A percentile compares a stretch with the other conserved stretches of the same genome.
phyloP scores from a whole-genome alignment of 768 basidiomycete species.

The Suillus placidus region DNA sequence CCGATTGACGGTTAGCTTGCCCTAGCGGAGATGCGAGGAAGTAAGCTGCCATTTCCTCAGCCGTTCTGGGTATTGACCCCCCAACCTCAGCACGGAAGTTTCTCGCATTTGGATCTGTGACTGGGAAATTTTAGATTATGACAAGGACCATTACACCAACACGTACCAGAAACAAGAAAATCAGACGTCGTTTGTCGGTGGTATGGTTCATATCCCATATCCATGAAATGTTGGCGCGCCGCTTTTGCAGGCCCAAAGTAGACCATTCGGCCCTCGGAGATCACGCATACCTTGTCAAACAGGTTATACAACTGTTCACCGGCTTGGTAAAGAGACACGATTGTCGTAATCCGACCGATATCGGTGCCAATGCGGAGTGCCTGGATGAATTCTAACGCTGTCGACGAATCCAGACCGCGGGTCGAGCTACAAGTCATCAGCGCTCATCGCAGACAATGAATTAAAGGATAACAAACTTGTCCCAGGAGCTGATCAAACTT shows the following conservation, averaged over 20 bases:
- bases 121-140: constrained; percentile 24
- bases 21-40: constrained; percentile 46
- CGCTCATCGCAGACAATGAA: neutral
- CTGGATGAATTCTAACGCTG: constrained; percentile 84
- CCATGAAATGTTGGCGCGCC: constrained; percentile 79
- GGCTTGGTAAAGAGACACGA: constrained; percentile 76
- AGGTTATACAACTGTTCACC: constrained; percentile 75
- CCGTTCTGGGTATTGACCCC: constrained; percentile 41
- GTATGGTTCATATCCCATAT: constrained; percentile 56
- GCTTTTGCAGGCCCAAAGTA: constrained; percentile 76
- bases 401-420: constrained; percentile 81
- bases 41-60: constrained; percentile 58
- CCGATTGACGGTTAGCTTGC: constrained; percentile 47
- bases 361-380: constrained; percentile 84
- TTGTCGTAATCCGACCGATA: constrained; percentile 75
- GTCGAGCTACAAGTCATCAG: constrained; percentile 45
- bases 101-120: constrained; percentile 68
- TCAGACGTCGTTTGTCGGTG: constrained; percentile 66
- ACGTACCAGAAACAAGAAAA: constrained; percentile 47
- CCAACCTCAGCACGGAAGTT: constrained; percentile 38
- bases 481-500: constrained; percentile 1
- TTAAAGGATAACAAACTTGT: neutral
- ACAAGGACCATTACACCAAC: neutral
- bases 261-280: constrained; percentile 79
- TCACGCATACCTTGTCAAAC: constrained; percentile 88